Conservation (phyloP, 75 land plant species). For the Pseudotsuga menziesii region DNA sequence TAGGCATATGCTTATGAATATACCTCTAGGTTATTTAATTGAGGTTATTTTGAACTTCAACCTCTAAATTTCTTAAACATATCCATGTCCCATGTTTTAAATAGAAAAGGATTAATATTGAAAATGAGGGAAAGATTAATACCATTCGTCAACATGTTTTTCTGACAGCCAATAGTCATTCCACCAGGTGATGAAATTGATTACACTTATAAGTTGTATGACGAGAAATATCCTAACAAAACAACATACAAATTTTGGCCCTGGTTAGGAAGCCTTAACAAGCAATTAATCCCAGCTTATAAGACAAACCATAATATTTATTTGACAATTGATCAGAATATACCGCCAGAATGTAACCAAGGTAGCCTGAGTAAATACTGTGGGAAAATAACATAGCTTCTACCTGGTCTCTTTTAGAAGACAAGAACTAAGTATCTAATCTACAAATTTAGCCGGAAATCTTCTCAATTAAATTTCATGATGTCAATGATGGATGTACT, state of each 20-base stretch:
- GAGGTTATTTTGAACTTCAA: background rate
- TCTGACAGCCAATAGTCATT: slow-evolving; percentile 70
- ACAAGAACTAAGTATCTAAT: too few species aligned
- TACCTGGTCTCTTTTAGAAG: too few species aligned
- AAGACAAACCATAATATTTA: background rate
- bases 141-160: slow-evolving; percentile 55
- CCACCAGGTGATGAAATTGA: slow-evolving; percentile 80
- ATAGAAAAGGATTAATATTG: background rate
- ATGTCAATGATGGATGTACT: background rate
- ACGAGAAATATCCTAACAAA: slow-evolving; percentile 73
- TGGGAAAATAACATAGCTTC: too few species aligned
- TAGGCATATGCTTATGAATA: too few species aligned
- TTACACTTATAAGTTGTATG: slow-evolving; percentile 88
- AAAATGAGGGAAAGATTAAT: slow-evolving; percentile 7
- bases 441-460: background rate
- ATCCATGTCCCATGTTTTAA: background rate
- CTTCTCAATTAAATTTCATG: background rate
- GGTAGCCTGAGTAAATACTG: too few species aligned
- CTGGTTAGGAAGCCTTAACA: background rate
- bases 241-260: background rate
- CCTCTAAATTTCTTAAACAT: background rate
- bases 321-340: too few species aligned
- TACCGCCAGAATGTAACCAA: too few species aligned
- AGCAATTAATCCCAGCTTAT: background rate
- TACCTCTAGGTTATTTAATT: too few species aligned